A percentile compares a stretch with the other conserved stretches of the same genome.
phyloP scores from a whole-genome alignment of 1,139 yeast species.

The Kluyveromyces sp. region DNA sequence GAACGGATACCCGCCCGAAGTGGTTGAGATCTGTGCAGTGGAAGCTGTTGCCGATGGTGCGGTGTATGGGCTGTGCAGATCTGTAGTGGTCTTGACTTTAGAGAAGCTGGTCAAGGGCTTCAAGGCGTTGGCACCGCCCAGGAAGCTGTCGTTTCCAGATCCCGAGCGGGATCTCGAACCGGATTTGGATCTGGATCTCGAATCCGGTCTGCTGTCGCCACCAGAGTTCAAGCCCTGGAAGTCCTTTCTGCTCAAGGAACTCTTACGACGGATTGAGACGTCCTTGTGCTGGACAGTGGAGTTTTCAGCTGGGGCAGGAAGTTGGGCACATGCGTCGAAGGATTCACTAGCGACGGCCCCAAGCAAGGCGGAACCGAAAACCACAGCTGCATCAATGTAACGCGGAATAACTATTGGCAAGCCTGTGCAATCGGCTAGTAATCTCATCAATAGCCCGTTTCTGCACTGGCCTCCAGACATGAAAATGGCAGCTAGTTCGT shows the following conservation, averaged over 20 bases:
- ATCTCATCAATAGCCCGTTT: slow-evolving; percentile 77
- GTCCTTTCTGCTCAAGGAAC: slow-evolving; percentile 11
- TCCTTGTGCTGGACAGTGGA: not conserved
- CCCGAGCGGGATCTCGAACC: not conserved
- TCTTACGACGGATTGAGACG: slow-evolving; percentile 11
- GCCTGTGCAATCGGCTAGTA: slow-evolving; percentile 89
- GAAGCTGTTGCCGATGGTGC: slow-evolving; percentile 28
- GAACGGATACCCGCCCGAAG: slow-evolving; percentile 42
- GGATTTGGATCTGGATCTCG: slow-evolving; percentile 1
- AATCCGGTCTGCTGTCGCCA: not conserved
- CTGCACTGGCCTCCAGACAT: slow-evolving; percentile 97
- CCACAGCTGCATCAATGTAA: slow-evolving; percentile 94
- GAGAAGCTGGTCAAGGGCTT: slow-evolving; percentile 2
- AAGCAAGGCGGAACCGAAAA: slow-evolving; percentile 85
- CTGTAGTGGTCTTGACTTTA: slow-evolving; percentile 9
- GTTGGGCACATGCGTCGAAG: slow-evolving; percentile 5
- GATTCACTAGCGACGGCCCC: slow-evolving; percentile 71
- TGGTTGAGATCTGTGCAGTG: slow-evolving; percentile 21
- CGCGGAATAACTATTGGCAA: slow-evolving; percentile 89
- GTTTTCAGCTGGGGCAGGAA: not conserved
- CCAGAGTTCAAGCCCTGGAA: slow-evolving; percentile 5
- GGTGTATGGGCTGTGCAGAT: slow-evolving; percentile 59
- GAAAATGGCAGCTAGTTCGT: slow-evolving; percentile 63
- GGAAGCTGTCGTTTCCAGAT: not conserved
- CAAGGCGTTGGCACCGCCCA: not conserved